These are phyloP conservation scores for Myxozyma melibiosi DNA, from an alignment of 805 yeast species.

Conservation along the genomic window DNA sequence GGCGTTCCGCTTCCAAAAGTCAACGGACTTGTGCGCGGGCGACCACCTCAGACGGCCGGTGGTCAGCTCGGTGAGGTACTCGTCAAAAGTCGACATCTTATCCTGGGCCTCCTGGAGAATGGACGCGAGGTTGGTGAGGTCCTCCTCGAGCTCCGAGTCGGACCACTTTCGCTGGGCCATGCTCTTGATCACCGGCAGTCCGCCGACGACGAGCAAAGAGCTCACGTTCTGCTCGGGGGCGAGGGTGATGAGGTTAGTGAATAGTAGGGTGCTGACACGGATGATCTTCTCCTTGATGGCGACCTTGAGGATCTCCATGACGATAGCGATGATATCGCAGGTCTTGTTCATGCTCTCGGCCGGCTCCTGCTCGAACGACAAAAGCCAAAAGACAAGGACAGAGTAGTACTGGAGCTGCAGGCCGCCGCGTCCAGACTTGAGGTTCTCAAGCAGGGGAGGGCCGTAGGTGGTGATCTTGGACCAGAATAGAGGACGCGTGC, in stretches of 20 bases:
- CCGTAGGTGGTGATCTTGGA: conserved; percentile 47
- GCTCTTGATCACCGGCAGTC: conserved; percentile 65
- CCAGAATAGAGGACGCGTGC: conserved; percentile 59
- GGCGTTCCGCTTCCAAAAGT: conserved; percentile 87
- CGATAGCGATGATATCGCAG: conserved; percentile 54
- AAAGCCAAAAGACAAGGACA: conserved; percentile 78
- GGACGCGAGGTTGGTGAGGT: conserved; percentile 60
- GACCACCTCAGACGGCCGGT: conserved; percentile 81
- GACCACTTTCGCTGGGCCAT: conserved; percentile 89
- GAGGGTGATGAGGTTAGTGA: conserved; percentile 40
- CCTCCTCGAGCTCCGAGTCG: conserved; percentile 84
- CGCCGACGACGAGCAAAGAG: conserved; percentile 71
- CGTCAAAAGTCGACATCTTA: conserved; percentile 87
- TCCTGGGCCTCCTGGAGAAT: conserved; percentile 72
- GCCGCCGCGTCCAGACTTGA: conserved; percentile 51
- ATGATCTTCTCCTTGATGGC: conserved; percentile 92
- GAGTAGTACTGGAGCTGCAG: conserved; percentile 84
- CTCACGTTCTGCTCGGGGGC: conserved; percentile 55
- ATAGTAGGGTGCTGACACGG: conserved; percentile 71
- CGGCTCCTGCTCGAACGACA: conserved; percentile 67
- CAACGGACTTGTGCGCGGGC: conserved; percentile 86
- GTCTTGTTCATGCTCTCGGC: conserved; percentile 51
- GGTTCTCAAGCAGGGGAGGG: conserved; percentile 53
- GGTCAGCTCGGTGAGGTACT: conserved; percentile 80
- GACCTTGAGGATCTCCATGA: conserved; percentile 62